phyloP scores from a whole-genome alignment of 441 rosid species.

The Populus hybrid region DNA sequence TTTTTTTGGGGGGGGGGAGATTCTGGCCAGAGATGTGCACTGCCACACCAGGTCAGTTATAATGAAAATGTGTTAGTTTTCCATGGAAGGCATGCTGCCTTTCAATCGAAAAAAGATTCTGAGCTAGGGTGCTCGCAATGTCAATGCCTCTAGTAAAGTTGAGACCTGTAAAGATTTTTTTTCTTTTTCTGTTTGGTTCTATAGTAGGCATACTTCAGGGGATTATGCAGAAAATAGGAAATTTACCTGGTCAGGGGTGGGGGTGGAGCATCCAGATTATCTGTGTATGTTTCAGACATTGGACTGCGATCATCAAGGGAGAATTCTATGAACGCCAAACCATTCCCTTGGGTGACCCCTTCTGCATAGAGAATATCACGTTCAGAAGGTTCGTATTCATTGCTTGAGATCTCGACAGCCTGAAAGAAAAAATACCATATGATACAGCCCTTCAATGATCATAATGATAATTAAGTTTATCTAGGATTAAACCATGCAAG shows the following conservation, averaged over 20 bases:
- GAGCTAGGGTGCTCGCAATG: not conserved
- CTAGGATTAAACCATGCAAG: not conserved
- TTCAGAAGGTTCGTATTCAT: conserved; percentile 94
- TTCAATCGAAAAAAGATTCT: not conserved
- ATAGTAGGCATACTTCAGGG: too few relatives aligned
- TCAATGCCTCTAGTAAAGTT: conserved; percentile 1
- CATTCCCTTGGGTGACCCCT: conserved; percentile 98
- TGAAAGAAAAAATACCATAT: conserved; percentile 32
- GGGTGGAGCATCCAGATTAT: conserved; percentile 60
- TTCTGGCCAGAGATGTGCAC: not conserved
- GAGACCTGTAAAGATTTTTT: not conserved
- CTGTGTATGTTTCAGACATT: conserved; percentile 79
- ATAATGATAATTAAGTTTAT: not conserved
- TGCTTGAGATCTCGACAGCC: conserved; percentile 99
- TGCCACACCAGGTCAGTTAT: not conserved
- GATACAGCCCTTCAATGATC: conserved; percentile 3
- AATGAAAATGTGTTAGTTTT: not conserved
- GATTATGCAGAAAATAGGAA: not conserved
- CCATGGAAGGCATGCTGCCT: not conserved
- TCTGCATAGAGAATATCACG: conserved; percentile 93
- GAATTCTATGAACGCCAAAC: conserved; percentile 94
- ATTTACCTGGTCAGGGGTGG: conserved; percentile 67
- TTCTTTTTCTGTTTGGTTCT: not conserved
- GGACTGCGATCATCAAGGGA: conserved; percentile 88
- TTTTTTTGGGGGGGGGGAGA: not conserved